phyloP scores from a whole-genome alignment of 352 stramenopile genomes.

The Globisporangium recalcitrans region DNA sequence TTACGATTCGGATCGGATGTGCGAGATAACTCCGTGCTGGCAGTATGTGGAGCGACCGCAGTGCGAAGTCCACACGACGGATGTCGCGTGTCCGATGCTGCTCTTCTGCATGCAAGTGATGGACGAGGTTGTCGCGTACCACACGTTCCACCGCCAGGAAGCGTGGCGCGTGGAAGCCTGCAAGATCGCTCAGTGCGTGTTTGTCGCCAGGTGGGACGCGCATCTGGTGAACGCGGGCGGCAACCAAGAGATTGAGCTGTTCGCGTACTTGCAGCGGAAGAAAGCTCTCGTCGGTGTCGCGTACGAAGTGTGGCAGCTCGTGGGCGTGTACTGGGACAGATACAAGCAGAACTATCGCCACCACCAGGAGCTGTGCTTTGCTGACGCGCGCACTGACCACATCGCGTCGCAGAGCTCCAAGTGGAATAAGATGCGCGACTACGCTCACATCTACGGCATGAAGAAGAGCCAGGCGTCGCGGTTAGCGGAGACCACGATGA shows the following conservation, averaged over 20 bases:
- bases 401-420: constrained; percentile 16
- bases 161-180: constrained; percentile 43
- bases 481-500: constrained; percentile 18
- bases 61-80: constrained; percentile 40
- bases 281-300: constrained; percentile 34
- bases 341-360: constrained; percentile 68
- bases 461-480: constrained; percentile 32
- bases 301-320: constrained; percentile 51
- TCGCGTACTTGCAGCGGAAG: constrained; percentile 35
- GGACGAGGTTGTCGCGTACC: constrained; percentile 61
- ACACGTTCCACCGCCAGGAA: constrained; percentile 25
- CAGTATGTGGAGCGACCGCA: constrained; percentile 24
- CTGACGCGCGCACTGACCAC: constrained; percentile 16
- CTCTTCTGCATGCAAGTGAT: constrained; percentile 70
- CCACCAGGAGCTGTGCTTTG: constrained; percentile 55
- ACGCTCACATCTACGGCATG: constrained; percentile 53
- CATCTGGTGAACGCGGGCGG: constrained; percentile 20
- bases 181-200: constrained; percentile 46
- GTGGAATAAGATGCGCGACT: constrained; percentile 29
- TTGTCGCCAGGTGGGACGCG: constrained; percentile 49
- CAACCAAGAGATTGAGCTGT: constrained; percentile 22
- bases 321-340: constrained; percentile 51
- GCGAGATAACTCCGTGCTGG: constrained; percentile 64
- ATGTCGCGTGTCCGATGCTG: constrained; percentile 48
- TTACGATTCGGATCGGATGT: constrained; percentile 58